Evolutionary conservation across 805 yeast genomes (phyloP).

Genomic region (Wickerhamomyces sydowiorum): DNA sequence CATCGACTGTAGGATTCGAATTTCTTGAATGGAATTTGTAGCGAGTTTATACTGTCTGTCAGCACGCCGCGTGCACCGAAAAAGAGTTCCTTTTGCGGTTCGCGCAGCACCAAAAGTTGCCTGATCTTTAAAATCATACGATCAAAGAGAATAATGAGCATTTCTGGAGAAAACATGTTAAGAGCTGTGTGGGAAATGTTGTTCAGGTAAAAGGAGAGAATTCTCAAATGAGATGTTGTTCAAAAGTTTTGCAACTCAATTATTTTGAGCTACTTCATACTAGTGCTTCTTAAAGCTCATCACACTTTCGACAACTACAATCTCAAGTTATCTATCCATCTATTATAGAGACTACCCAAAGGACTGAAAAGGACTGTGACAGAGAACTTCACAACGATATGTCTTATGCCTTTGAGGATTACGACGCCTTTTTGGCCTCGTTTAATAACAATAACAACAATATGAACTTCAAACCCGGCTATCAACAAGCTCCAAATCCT

Average conservation of each 20-base stretch:
- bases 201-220: too few relatives aligned
- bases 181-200: background rate
- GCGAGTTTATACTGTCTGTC: background rate
- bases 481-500: background rate
- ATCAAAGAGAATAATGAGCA: background rate
- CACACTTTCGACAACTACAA: too few relatives aligned
- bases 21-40: too few relatives aligned
- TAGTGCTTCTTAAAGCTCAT: too few relatives aligned
- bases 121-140: conserved; percentile 1
- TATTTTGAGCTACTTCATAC: too few relatives aligned
- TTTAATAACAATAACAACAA: conserved; percentile 10
- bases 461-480: conserved; percentile 2
- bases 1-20: too few relatives aligned
- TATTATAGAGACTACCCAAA: too few relatives aligned
- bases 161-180: background rate
- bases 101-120: background rate
- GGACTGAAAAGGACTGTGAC: background rate
- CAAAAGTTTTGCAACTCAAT: too few relatives aligned
- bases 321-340: too few relatives aligned
- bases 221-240: background rate
- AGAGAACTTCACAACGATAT: conserved; percentile 3
- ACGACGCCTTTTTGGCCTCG: conserved; percentile 25
- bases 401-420: conserved; percentile 26
- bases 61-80: background rate
- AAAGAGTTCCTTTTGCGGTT: background rate